Base-by-base conservation (phyloP, 1,284 basidiomycete genomes). In the Serendipita sp. region DNA sequence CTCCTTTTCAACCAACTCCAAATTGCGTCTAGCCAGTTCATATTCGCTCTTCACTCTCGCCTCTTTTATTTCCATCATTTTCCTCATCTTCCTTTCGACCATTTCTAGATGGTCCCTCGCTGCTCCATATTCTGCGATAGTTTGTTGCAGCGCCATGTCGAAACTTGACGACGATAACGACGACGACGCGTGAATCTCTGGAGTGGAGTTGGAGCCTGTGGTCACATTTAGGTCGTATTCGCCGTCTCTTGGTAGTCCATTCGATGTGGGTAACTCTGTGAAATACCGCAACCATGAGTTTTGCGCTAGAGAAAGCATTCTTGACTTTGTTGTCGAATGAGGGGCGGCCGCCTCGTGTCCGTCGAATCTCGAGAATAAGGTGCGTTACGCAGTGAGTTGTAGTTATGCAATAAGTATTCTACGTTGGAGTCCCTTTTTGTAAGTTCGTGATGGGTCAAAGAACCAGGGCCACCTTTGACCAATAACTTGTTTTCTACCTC, bases 51-150 rank as follows among this genome's bases (percentile, higher is more conserved):
- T 22, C n/a, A 29, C 53, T 58, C 32, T n/a, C 6, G 53, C 53
- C 53, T 58, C 53, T 35, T 58, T 58, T 12, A 58, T 58, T n/a
- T 58, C 53, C 15, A 58, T 4, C 53, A 58, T 58, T 26, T 58
- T 58, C 15, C 3, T n/a, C n/a, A 58, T n/a, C 32, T 58, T 58
- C 17, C 34, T 26, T 26, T 58, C 53, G 10, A 58, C 22, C 17
- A 58, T 22, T 26, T 58, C 53, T n/a, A 58, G 53, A 58, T 58
- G 53, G n/a, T 58, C 53, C 17, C 53, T 26, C 26, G 32, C 8
- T 8, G 53, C 53, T 4, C 53, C 53, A 29, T 58, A 58, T 58
- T 58, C 53, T 8, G 53, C 53, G 32, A 58, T 58, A 4, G 53
- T 58, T 26, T n/a, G 26, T 12, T n/a, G 15, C 32, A 58, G 29